Conservation (phyloP, 768 basidiomycete genomes). For the Lentinula sp. region DNA sequence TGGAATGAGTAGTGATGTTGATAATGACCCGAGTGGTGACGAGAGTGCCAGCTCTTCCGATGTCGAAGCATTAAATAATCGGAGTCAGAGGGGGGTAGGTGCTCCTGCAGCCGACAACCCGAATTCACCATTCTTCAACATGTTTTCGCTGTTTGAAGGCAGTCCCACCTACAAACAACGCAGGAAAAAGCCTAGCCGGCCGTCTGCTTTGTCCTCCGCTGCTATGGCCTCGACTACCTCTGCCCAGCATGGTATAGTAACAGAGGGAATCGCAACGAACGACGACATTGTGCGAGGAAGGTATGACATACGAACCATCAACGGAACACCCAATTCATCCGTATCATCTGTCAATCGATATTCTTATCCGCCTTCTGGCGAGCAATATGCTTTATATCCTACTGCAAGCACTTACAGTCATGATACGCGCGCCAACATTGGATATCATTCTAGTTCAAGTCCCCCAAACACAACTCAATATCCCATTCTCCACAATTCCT, state of each 20-base stretch:
- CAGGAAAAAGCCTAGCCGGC: constrained; percentile 59
- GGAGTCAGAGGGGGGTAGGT: neutral
- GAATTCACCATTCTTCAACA: constrained; percentile 46
- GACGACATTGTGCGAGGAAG: constrained; percentile 26
- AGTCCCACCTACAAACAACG: constrained; percentile 87
- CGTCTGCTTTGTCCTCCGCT: constrained; percentile 15
- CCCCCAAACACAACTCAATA: neutral
- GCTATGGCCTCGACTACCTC: constrained; percentile 11
- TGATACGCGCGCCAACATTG: neutral
- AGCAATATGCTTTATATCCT: constrained; percentile 4
- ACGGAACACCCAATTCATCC: neutral
- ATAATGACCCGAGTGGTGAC: constrained; percentile 4
- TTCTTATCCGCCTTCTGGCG: neutral
- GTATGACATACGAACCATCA: constrained; percentile 5
- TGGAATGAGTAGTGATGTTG: neutral
- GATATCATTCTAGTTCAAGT: constrained; percentile 3
- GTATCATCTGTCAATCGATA: neutral
- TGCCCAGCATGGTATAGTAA: neutral
- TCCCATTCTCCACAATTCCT: neutral
- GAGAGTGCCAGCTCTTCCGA: constrained; percentile 3
- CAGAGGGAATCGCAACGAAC: constrained; percentile 16
- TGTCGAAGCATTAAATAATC: neutral
- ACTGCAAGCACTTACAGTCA: neutral
- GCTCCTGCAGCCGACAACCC: constrained; percentile 3
- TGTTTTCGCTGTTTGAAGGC: constrained; percentile 77